Percentiles rank a stretch among this genome's conserved stretches.
Conservation (phyloP, 208 protist species). For the Leishmania guyanensis region DNA sequence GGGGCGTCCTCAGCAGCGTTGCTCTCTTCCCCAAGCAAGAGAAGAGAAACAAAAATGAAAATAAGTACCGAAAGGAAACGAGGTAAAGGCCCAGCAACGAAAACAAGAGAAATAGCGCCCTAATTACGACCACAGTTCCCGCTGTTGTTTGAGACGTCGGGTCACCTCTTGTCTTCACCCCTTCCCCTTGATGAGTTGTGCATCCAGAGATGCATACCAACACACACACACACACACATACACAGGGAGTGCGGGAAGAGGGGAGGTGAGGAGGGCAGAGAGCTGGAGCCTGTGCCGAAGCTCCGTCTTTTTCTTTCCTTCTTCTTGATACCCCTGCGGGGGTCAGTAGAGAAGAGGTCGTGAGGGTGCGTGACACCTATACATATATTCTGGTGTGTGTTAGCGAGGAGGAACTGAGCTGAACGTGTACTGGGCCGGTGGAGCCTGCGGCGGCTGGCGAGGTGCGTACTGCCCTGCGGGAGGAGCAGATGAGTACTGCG, state of each 20-base stretch:
- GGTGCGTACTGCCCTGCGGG: conserved; percentile 7
- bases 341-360: background rate
- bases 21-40: background rate
- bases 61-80: background rate
- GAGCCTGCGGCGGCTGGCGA: background rate
- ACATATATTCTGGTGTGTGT: background rate
- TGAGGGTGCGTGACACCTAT: background rate
- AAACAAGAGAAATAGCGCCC: background rate
- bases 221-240: background rate
- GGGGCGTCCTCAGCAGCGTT: background rate
- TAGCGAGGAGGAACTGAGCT: background rate
- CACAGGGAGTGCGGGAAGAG: background rate
- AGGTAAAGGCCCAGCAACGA: background rate
- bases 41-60: background rate
- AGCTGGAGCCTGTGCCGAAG: background rate
- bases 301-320: background rate
- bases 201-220: background rate
- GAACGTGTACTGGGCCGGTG: conserved; percentile 25
- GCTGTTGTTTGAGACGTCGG: background rate
- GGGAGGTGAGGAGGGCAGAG: background rate
- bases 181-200: background rate
- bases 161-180: background rate
- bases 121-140: background rate
- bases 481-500: conserved; percentile 1
- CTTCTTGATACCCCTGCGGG: background rate